Evolutionary conservation across 352 stramenopile species (phyloP).

Genomic region (Phytopythium aichiense): DNA sequence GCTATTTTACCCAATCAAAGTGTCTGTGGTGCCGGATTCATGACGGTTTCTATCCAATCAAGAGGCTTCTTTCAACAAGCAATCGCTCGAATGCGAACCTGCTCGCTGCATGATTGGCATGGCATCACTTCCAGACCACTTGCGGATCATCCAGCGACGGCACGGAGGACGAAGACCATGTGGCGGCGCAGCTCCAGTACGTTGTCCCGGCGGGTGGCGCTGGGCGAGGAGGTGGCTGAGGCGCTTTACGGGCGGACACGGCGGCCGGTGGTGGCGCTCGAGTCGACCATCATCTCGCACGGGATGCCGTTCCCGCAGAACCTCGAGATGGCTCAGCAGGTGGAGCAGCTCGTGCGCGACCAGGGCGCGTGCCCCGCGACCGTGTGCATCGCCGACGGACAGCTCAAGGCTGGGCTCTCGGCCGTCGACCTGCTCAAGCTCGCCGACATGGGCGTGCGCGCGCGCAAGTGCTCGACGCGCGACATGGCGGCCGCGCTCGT

Average conservation of each 20-base stretch:
- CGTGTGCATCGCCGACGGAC: constrained; percentile 95
- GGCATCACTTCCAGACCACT: background rate
- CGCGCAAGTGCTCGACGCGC: constrained; percentile 79
- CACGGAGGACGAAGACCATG: constrained; percentile 12
- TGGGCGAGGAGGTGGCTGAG: constrained; percentile 51
- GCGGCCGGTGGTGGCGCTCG: constrained; percentile 90
- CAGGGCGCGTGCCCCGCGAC: constrained; percentile 91
- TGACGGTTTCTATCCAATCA: no score
- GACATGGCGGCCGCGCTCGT: constrained; percentile 78
- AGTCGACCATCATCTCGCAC: constrained; percentile 99
- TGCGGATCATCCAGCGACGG: background rate
- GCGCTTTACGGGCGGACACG: constrained; percentile 36
- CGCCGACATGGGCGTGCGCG: constrained; percentile 52
- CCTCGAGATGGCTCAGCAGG: constrained; percentile 86
- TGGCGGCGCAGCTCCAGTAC: constrained; percentile 38
- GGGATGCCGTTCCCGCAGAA: constrained; percentile 99
- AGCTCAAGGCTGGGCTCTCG: constrained; percentile 73
- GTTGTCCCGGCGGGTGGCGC: constrained; percentile 36
- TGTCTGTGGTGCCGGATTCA: no score
- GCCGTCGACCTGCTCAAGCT: constrained; percentile 53
- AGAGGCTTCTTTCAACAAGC: background rate
- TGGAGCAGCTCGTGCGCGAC: constrained; percentile 89
- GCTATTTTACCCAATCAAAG: no score
- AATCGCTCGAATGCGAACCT: background rate
- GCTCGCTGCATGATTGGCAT: background rate